A percentile compares a stretch with the other conserved stretches of the same genome.
Evolutionary conservation across 495 filamentous ascomycete species (phyloP).

Genomic region (Hypoxylon intermedium): DNA sequence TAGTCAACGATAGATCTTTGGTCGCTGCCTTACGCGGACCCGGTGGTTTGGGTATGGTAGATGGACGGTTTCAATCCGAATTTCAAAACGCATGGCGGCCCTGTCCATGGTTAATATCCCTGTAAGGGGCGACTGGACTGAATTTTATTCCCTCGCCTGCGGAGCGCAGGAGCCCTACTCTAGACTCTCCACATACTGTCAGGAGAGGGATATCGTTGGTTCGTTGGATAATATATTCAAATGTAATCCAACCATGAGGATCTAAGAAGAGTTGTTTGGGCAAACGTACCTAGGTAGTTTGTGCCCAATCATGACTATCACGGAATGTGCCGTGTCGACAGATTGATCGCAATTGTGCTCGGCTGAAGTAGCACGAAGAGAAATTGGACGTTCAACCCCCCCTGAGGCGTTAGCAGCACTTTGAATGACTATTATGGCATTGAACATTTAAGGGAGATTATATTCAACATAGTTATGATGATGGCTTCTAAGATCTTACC

Average conservation of each 20-base stretch:
- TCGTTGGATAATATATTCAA: constrained; percentile 5
- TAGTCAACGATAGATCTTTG: constrained; percentile 13
- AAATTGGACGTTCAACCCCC: not conserved
- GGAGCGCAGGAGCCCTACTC: not conserved
- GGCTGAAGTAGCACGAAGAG: constrained; percentile 10
- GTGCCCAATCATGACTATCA: constrained; percentile 2
- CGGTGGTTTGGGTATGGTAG: constrained; percentile 34
- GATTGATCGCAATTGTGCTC: not conserved
- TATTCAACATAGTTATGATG: not conserved
- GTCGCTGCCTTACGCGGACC: constrained; percentile 23
- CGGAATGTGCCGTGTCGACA: constrained; percentile 13
- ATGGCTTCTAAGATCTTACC: too few species aligned
- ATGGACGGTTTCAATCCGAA: constrained; percentile 18
- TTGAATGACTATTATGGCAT: not conserved
- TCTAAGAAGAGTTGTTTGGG: constrained; percentile 13
- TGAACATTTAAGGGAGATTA: not conserved
- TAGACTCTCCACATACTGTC: not conserved
- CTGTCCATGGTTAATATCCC: constrained; percentile 18
- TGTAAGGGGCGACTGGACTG: constrained; percentile 15
- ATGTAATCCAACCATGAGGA: constrained; percentile 1
- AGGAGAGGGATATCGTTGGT: not conserved
- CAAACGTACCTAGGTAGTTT: constrained; percentile 8
- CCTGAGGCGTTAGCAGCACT: not conserved
- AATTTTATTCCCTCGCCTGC: not conserved
- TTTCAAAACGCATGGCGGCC: constrained; percentile 28